Evolutionary conservation across 495 filamentous ascomycete species (phyloP).

Genomic region (Cudoniella acicularis): DNA sequence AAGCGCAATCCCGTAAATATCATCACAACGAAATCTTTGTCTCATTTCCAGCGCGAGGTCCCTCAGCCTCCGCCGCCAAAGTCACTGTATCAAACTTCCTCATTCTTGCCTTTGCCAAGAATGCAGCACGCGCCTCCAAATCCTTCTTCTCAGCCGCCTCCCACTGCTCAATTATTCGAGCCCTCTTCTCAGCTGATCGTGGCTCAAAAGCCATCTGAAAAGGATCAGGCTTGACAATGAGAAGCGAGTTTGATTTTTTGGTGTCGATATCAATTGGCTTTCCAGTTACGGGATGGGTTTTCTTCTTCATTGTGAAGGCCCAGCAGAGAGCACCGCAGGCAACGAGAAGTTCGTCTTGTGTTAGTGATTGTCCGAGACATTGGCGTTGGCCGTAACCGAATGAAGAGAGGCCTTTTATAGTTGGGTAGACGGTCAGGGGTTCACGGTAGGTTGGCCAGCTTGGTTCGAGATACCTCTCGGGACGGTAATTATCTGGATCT

Average conservation of each 20-base stretch:
- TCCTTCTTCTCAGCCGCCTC: background rate
- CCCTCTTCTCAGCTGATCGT: background rate
- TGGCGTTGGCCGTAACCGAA: slow-evolving; percentile 17
- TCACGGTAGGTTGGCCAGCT: slow-evolving; percentile 29
- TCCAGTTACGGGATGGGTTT: slow-evolving; percentile 14
- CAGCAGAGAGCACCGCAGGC: slow-evolving; percentile 28
- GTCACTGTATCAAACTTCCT: background rate
- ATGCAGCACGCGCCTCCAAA: background rate
- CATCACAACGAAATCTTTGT: background rate
- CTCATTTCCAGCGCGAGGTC: background rate
- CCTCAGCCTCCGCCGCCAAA: background rate
- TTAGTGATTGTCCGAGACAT: slow-evolving; percentile 15
- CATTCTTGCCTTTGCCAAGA: background rate
- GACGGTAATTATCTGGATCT: slow-evolving; percentile 57
- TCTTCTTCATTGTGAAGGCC: slow-evolving; percentile 31
- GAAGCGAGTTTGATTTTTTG: slow-evolving; percentile 12
- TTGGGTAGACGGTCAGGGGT: slow-evolving; percentile 46
- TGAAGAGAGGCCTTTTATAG: slow-evolving; percentile 18
- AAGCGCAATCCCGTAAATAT: background rate
- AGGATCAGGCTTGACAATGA: background rate
- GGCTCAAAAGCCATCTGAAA: background rate
- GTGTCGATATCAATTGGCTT: background rate
- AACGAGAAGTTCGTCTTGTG: slow-evolving; percentile 31
- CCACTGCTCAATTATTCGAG: background rate
- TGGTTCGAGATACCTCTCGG: slow-evolving; percentile 42